phyloP scores from a whole-genome alignment of 2,329 filamentous ascomycete species.

The Xylaria sp. region DNA sequence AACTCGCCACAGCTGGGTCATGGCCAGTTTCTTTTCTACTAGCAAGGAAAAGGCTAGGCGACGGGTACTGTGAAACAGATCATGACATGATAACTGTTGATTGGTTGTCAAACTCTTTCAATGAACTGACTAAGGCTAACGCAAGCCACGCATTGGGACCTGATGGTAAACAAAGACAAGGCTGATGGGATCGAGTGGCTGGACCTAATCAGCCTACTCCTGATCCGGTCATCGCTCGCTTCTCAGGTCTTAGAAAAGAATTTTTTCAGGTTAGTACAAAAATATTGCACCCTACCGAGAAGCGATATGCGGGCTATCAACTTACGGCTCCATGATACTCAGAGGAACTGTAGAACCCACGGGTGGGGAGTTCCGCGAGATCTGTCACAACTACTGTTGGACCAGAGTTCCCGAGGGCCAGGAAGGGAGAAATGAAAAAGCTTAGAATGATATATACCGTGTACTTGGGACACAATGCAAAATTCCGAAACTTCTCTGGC shows the following conservation, averaged over 20 bases:
- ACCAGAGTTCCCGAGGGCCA: neutral
- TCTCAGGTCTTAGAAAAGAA: neutral
- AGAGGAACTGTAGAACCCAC: neutral
- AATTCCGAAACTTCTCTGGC: neutral
- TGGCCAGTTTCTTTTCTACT: neutral
- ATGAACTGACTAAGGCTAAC: neutral
- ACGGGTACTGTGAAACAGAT: neutral
- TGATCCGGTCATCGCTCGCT: neutral
- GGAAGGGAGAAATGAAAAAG: neutral
- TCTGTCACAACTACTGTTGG: neutral
- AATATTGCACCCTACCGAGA: neutral
- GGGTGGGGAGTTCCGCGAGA: neutral
- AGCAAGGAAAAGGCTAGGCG: neutral
- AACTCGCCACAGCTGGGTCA: constrained; percentile 1
- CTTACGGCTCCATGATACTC: neutral
- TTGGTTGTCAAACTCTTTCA: neutral
- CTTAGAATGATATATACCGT: neutral
- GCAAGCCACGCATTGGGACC: neutral
- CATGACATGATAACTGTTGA: no score
- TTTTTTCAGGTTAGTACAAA: neutral
- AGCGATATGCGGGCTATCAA: neutral
- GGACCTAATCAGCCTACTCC: neutral
- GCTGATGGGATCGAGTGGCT: constrained; percentile 13
- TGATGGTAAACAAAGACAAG: constrained; percentile 2
- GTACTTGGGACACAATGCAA: neutral